Evolutionary conservation across 1,284 basidiomycete species (phyloP).

Genomic region (Inonotus hispidus): DNA sequence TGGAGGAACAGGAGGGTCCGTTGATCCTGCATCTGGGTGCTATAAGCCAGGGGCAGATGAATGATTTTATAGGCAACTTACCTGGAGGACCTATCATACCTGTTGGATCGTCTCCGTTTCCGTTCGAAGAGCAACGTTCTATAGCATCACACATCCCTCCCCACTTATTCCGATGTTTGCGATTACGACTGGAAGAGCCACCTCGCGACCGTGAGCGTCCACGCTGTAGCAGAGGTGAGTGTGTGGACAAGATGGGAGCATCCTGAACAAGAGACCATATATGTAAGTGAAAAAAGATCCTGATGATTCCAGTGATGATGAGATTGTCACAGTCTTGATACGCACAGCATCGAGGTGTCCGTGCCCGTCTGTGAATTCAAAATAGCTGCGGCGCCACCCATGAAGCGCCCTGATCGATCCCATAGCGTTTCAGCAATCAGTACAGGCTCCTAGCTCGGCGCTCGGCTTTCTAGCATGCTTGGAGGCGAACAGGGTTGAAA

Average conservation of each 20-base stretch:
- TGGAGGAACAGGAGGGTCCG: too few relatives aligned
- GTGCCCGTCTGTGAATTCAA: neutral
- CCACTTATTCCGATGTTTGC: neutral
- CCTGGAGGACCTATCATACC: too few relatives aligned
- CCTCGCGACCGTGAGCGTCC: neutral
- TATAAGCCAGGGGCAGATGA: too few relatives aligned
- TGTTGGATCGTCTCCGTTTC: too few relatives aligned
- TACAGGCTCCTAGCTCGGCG: neutral
- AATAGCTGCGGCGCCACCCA: neutral
- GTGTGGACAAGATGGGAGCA: constrained; percentile 12
- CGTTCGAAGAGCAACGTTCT: too few relatives aligned
- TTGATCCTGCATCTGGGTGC: too few relatives aligned
- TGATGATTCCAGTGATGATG: neutral
- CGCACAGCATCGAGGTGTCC: neutral
- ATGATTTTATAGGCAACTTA: too few relatives aligned
- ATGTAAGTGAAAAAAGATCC: neutral
- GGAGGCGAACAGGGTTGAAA: neutral
- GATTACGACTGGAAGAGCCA: neutral
- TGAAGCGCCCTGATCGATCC: neutral
- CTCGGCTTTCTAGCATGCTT: neutral
- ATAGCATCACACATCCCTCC: neutral
- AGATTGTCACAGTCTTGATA: neutral
- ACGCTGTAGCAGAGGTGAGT: neutral
- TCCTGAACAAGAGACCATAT: neutral
- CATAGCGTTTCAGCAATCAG: neutral